Percentiles rank a stretch among this genome's conserved stretches.
These are phyloP conservation scores for Rhizopus arrhizus DNA, from an alignment of 371 early-diverging fungal species.

Conservation along the genomic window DNA sequence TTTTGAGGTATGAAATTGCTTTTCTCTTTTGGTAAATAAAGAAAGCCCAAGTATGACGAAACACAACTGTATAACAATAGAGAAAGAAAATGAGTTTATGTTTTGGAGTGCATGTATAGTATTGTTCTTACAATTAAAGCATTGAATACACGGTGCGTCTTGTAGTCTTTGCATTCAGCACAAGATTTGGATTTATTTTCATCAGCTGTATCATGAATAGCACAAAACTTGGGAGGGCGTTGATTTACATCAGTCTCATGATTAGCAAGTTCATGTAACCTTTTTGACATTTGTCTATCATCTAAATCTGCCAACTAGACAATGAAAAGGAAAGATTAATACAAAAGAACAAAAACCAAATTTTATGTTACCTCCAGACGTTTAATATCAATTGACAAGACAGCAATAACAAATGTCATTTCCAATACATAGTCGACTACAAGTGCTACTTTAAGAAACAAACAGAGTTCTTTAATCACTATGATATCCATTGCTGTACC, in stretches of 20 bases:
- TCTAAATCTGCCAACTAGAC: constrained; percentile 36
- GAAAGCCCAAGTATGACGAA: constrained; percentile 28
- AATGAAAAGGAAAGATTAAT: background rate
- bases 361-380: constrained; percentile 58
- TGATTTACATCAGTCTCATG: constrained; percentile 15
- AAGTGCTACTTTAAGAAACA: constrained; percentile 66
- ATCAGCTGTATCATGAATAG: constrained; percentile 25
- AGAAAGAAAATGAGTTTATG: background rate
- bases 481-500: constrained; percentile 60
- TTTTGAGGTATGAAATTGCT: constrained; percentile 14
- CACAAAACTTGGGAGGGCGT: constrained; percentile 22
- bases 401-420: constrained; percentile 71
- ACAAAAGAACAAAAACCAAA: background rate
- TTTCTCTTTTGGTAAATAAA: constrained; percentile 17
- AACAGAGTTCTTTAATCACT: constrained; percentile 72
- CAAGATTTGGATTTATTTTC: constrained; percentile 30
- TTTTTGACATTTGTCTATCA: constrained; percentile 33
- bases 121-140: constrained; percentile 33
- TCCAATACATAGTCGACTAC: constrained; percentile 73
- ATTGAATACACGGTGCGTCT: constrained; percentile 34
- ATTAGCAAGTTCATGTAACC: constrained; percentile 26
- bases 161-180: constrained; percentile 38
- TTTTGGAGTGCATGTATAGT: background rate
- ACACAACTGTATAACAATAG: constrained; percentile 24
- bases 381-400: constrained; percentile 76